phyloP scores from a whole-genome alignment of 805 yeast species.

The Suhomyces xylopsoci region DNA sequence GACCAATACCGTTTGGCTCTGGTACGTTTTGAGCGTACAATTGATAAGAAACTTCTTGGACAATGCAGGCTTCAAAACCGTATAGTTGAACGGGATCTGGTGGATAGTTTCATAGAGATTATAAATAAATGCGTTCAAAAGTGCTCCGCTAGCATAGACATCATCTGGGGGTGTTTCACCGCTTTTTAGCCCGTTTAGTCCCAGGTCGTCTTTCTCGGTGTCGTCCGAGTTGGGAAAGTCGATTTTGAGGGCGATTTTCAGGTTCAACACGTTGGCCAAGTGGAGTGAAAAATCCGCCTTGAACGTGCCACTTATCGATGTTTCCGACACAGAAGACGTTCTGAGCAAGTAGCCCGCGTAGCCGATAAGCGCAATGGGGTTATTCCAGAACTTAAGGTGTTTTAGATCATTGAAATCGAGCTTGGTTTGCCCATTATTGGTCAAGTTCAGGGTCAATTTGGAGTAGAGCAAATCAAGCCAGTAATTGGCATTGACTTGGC shows the following conservation, averaged over 20 bases:
- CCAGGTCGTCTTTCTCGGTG: conserved; percentile 9
- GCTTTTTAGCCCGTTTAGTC: not conserved
- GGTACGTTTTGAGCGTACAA: conserved; percentile 33
- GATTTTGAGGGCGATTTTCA: conserved; percentile 17
- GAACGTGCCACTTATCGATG: conserved; percentile 8
- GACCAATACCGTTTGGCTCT: conserved; percentile 32
- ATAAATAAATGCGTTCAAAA: conserved; percentile 25
- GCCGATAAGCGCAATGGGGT: conserved; percentile 22
- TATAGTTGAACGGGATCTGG: conserved; percentile 18
- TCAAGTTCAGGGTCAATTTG: conserved; percentile 16
- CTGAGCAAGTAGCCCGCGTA: conserved; percentile 27
- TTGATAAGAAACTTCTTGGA: conserved; percentile 29
- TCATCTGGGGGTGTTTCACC: not conserved
- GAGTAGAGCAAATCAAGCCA: conserved; percentile 33
- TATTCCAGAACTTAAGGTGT: conserved; percentile 20
- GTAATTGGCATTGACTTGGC: conserved; percentile 31
- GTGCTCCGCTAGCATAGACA: conserved; percentile 1
- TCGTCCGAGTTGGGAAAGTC: conserved; percentile 47
- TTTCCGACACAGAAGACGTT: conserved; percentile 8
- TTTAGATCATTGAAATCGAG: conserved; percentile 15
- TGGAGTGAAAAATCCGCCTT: conserved; percentile 1
- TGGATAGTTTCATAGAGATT: conserved; percentile 30
- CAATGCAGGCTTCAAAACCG: conserved; percentile 10
- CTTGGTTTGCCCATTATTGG: conserved; percentile 14
- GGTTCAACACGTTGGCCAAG: conserved; percentile 5